Evolutionary conservation across 2,329 filamentous ascomycete species (phyloP), one percentile per base, ranked within the genome.

Genomic region (Aureobasidium musti): DNA sequence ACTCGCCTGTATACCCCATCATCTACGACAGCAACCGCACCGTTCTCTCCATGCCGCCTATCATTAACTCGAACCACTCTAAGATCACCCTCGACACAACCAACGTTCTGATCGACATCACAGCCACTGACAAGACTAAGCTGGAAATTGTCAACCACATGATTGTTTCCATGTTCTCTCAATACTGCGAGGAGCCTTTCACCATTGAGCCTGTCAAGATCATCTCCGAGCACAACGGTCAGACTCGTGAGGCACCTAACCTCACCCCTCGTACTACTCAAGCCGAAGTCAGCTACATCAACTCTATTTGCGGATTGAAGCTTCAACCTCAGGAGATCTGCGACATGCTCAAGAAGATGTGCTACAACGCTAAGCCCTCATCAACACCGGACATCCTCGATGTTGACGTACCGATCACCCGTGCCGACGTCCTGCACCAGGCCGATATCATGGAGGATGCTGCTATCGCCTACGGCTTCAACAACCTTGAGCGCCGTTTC

Each of bases 361-460:
- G 92, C 39, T 91, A 92, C 79, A 81, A 82, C n/a, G 92, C 92
- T 35, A 86, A 84, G 67, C 93, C 92, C 3, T 95, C 92, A 0
- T 80, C 83, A 65, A 84, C 86, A 69, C 84, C 89, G 68, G 79
- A 85, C 65, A 78, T 77, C 59, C 81, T 95, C 59, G 89, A 96
- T 73, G 88, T 98, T 33, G 85, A 89, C 41, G 86, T 98, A 28
- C 95, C 95, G 10, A 87, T 93, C 37, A 98, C 93, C 54, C 87
- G 95, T 69, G 94, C 95, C 56, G 95, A 99, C 77, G 89, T 99
- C 49, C 87, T 99, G 37, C 95, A 99, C 79, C 91, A 97, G 76
- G 96, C 92, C 73, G 95, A 99, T 77, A 91, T 99, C 72, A 99
- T 99, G 94, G 95, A 99, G 81, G 96, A 99, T 76, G 89, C 96